Evolutionary conservation across 331 rosid species (phyloP), one percentile per base, ranked within the genome.

Genomic region (Rosa hybrid): DNA sequence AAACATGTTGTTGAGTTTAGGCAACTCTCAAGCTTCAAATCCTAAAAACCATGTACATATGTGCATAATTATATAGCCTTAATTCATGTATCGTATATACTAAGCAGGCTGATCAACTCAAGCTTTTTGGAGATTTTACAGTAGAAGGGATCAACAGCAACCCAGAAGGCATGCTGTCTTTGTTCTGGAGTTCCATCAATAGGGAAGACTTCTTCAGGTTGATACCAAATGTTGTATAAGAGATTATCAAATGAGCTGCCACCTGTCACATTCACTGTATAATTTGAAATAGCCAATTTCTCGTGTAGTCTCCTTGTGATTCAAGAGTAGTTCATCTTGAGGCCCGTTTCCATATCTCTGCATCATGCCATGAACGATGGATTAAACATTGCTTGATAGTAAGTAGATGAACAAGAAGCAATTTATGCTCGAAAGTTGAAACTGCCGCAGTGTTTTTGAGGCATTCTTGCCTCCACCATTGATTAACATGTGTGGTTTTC

Each of bases 151-250:
- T 87, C 80, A 59, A 90, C 92, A 3, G 83, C 75, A 45, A 85
- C 81, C 90, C 90, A 88, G 67, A 90, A 81, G 72, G 81, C 84
- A 50, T 83, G 84, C 14, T 84, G 77, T 23, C 90, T 85, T 50
- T 78, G 23, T 49, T 88, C 90, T 0, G 91, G 91, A 82, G 67
- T 78, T n/a, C 91, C 94, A 80, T 88, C 88, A 46, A 82, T 8
- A 1, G 92, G 90, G 38, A 87, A 88, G 45, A 90, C 60, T 71
- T 90, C 92, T 77, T 90, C 92, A 2, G 87, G 87, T 79, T 87
- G 90, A 79, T 72, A 83, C 92, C 91, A 87, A 14, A 88, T 84
- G 59, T 78, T 86, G 85, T 90, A 87, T 67, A 86, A 85, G 11
- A 71, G 49, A 59, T 88, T 90, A 54, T 82, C 90, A 46, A 44